Evolutionary conservation across 495 filamentous ascomycete genomes (phyloP).

Genomic region (Hypoxylon fuscum): DNA sequence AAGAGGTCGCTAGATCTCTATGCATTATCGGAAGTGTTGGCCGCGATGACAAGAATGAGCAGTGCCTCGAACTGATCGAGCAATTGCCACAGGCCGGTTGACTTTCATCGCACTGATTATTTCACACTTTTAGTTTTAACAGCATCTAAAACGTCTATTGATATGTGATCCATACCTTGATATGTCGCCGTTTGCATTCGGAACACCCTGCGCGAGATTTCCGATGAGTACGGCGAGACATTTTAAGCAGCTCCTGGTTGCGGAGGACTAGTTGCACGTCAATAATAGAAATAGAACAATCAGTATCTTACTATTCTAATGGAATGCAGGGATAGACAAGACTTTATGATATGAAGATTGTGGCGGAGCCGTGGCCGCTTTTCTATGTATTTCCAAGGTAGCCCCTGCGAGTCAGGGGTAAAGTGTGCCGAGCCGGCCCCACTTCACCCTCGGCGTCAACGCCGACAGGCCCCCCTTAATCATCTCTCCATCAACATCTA

Average conservation of each 20-base stretch:
- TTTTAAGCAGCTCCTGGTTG: neutral
- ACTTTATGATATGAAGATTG: constrained; percentile 20
- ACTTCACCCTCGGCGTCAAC: neutral
- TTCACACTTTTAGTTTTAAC: constrained; percentile 1
- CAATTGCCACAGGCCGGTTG: constrained; percentile 32
- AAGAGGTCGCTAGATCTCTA: neutral
- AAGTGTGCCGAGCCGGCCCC: too few species aligned
- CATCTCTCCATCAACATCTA: too few species aligned
- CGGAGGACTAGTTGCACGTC: neutral
- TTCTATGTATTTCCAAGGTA: too few species aligned
- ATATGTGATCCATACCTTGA: constrained; percentile 24
- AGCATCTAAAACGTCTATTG: neutral
- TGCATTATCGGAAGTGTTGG: constrained; percentile 7
- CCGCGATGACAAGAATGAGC: constrained; percentile 28
- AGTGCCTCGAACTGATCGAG: constrained; percentile 25
- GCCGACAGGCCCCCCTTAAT: too few species aligned
- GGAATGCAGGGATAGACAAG: neutral
- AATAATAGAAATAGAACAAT: neutral
- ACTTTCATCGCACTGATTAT: constrained; percentile 28
- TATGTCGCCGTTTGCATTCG: constrained; percentile 36
- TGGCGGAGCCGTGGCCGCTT: constrained; percentile 15
- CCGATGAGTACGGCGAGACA: constrained; percentile 26
- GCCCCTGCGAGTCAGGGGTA: constrained; percentile 24
- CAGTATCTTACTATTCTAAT: neutral
- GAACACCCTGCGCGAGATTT: constrained; percentile 32